Conservation (phyloP, 495 filamentous ascomycete genomes). For the Lasiosphaeria hispida region DNA sequence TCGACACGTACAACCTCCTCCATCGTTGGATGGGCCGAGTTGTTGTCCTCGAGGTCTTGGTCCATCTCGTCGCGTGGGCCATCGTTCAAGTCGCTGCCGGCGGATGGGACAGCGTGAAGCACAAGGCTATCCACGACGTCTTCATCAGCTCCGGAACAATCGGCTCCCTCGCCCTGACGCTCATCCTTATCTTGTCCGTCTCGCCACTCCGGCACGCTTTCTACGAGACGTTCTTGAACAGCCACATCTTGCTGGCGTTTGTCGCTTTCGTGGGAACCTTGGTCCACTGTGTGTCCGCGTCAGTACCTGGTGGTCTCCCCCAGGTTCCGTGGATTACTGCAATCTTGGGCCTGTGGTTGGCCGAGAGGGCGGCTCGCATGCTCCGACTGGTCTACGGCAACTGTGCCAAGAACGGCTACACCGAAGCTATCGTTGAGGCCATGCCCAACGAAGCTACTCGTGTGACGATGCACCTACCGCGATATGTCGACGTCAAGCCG, state of each 20-base stretch:
- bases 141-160: constrained; percentile 57
- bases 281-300: constrained; percentile 59
- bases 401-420: constrained; percentile 55
- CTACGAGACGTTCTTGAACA: constrained; percentile 88
- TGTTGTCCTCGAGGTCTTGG: constrained; percentile 70
- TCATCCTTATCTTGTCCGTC: constrained; percentile 61
- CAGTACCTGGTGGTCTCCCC: constrained; percentile 49
- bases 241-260: constrained; percentile 71
- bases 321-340: constrained; percentile 65
- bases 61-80: constrained; percentile 74
- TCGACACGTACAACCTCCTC: constrained; percentile 93
- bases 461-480: constrained; percentile 76
- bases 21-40: constrained; percentile 95
- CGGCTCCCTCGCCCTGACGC: constrained; percentile 53
- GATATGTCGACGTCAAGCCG: constrained; percentile 72
- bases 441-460: constrained; percentile 80
- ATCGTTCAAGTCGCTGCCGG: constrained; percentile 62
- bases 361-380: constrained; percentile 72
- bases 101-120: constrained; percentile 60
- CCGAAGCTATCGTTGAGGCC: constrained; percentile 69
- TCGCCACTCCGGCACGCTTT: constrained; percentile 86
- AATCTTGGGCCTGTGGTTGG: constrained; percentile 69
- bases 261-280: constrained; percentile 62
- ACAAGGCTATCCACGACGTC: constrained; percentile 44
- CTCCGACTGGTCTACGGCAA: constrained; percentile 70